These are phyloP conservation scores for Cymodocea nodosa DNA, from an alignment of 116 monocot species.

Conservation along the genomic window DNA sequence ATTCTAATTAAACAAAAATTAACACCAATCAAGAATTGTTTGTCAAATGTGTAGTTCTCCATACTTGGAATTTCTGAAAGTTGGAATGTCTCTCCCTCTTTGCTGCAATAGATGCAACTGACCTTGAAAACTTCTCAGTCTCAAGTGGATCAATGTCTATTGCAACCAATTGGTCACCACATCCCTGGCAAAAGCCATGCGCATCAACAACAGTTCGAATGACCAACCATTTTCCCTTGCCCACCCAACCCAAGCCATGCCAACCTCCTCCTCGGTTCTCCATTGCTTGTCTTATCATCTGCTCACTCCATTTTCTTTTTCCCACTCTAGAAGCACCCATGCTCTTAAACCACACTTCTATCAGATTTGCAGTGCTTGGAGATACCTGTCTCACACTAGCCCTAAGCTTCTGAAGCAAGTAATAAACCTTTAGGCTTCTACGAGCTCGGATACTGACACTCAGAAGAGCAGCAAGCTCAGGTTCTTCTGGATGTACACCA, in stretches of 20 bases:
- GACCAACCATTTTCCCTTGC: conserved; percentile 64
- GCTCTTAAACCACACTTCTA: conserved; percentile 66
- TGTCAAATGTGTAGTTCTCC: background rate
- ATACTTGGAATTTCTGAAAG: conserved; percentile 76
- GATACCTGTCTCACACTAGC: conserved; percentile 51
- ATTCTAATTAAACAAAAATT: background rate
- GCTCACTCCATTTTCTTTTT: conserved; percentile 43
- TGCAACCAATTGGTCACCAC: conserved; percentile 57
- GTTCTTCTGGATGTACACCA: conserved; percentile 48
- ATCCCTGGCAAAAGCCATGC: conserved; percentile 40
- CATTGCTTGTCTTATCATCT: conserved; percentile 26
- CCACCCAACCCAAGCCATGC: conserved; percentile 87
- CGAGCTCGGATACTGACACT: conserved; percentile 35
- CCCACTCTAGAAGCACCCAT: conserved; percentile 51
- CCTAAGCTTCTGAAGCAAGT: conserved; percentile 65
- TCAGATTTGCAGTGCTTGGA: conserved; percentile 27
- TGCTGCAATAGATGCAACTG: conserved; percentile 50
- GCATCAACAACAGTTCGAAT: conserved; percentile 22
- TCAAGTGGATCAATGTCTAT: conserved; percentile 72
- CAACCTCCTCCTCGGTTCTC: conserved; percentile 74
- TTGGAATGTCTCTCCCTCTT: conserved; percentile 51
- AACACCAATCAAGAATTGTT: background rate
- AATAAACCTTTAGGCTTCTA: conserved; percentile 52
- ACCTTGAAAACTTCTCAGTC: conserved; percentile 53
- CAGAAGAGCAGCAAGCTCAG: conserved; percentile 56